Evolutionary conservation across 148 eudicot species (phyloP).

Genomic region (Nyssa sinensis): DNA sequence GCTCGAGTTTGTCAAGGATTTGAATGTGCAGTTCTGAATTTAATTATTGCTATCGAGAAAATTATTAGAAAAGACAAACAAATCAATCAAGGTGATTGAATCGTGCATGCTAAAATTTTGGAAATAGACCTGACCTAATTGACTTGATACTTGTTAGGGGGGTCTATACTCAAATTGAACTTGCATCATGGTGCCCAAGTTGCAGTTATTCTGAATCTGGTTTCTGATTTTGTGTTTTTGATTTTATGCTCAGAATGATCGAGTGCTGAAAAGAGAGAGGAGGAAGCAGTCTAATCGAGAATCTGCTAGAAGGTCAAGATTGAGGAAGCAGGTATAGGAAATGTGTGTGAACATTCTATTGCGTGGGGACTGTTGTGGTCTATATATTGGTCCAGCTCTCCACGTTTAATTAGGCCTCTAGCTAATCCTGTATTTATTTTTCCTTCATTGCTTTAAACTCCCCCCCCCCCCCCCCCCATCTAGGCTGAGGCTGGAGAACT

Average conservation of each 20-base stretch:
- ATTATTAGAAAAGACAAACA: background rate
- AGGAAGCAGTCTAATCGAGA: slow-evolving; percentile 94
- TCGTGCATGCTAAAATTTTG: no score
- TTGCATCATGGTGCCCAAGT: background rate
- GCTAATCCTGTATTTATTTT: background rate
- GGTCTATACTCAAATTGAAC: background rate
- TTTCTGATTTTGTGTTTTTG: background rate
- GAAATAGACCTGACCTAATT: no score
- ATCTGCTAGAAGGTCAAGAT: slow-evolving; percentile 94
- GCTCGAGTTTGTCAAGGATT: background rate
- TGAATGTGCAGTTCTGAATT: background rate
- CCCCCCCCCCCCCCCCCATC: no score
- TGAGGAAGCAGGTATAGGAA: slow-evolving; percentile 74
- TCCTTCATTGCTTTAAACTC: no score
- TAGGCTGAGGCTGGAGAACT: slow-evolving; percentile 98
- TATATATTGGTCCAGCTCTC: background rate
- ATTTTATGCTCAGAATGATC: slow-evolving; percentile 52
- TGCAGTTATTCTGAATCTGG: background rate
- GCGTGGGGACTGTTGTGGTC: background rate
- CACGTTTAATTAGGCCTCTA: no score
- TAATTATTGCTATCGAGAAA: background rate
- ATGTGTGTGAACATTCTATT: background rate
- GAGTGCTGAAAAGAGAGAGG: slow-evolving; percentile 84
- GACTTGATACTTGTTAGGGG: no score
- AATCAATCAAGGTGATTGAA: no score